These are phyloP conservation scores for Aspergillus fijiensis DNA, from an alignment of 2,329 filamentous ascomycete species.

Conservation along the genomic window DNA sequence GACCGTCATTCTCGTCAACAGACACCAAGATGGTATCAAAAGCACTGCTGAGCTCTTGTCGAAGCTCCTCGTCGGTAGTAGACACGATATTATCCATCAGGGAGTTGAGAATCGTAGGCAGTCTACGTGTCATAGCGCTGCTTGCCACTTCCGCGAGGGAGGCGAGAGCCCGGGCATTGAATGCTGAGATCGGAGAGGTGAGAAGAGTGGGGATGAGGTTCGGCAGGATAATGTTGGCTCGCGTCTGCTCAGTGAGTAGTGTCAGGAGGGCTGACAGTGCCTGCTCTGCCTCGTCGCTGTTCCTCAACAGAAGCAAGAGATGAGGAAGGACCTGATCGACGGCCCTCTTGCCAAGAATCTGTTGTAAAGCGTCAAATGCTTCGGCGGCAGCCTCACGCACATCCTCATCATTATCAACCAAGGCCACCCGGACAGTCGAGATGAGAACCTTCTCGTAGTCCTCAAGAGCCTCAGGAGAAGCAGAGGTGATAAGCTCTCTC, in stretches of 20 bases:
- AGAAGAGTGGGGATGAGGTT: constrained; percentile 94
- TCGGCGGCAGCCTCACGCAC: constrained; percentile 95
- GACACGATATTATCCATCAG: constrained; percentile 87
- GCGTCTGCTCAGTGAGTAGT: constrained; percentile 85
- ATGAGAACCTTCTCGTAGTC: constrained; percentile 95
- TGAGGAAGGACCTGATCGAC: constrained; percentile 94
- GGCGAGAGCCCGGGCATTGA: constrained; percentile 91
- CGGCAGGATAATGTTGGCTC: constrained; percentile 94
- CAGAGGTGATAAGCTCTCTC: constrained; percentile 86
- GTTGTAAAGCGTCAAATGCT: constrained; percentile 92
- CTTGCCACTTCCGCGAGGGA: constrained; percentile 91
- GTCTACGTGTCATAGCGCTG: constrained; percentile 81
- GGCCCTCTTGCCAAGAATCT: constrained; percentile 88
- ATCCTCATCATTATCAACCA: constrained; percentile 85
- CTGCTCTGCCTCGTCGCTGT: constrained; percentile 84
- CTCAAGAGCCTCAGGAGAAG: constrained; percentile 82
- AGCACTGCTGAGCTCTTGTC: constrained; percentile 70
- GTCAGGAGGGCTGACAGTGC: constrained; percentile 90
- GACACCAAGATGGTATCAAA: constrained; percentile 89
- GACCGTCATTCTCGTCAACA: constrained; percentile 91
- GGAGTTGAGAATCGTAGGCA: constrained; percentile 87
- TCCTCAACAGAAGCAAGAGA: constrained; percentile 83
- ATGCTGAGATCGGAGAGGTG: constrained; percentile 83
- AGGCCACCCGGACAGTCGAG: constrained; percentile 85
- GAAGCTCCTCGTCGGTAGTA: constrained; percentile 70